Evolutionary conservation across 2,329 filamentous ascomycete species (phyloP), one percentile per base, ranked within the genome.

Genomic region (Juglanconis juglandina): DNA sequence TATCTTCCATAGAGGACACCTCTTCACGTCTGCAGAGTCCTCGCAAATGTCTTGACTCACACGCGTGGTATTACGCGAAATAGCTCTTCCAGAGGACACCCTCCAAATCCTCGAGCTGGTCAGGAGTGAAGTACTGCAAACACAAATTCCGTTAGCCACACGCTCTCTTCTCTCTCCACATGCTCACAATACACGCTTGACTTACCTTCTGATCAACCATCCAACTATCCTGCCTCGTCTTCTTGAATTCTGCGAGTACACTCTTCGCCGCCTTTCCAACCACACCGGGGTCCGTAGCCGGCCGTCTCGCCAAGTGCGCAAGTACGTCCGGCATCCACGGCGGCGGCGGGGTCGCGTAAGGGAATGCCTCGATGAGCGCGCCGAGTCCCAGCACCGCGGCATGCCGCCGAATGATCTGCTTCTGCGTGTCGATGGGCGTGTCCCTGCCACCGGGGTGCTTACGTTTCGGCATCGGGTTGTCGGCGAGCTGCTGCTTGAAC

Each of bases 61-160:
- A 42, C n/a, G 39, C 39, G 4, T n/a, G 14, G 5, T 24, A 50
- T 73, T 79, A 96, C 46, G 93, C 96, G 79, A 99, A 99, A 73
- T 99, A 99, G 75, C 94, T 98, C 87, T 99, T 99, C 95, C 95
- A 99, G 56, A 99, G 79, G 52, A 99, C 96, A 56, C 95, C 95
- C 69, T 97, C 93, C 61, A 99, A 75, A 71, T 98, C 94, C 74
- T 98, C 95, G 10, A 99, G 80, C 71, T 99, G 94, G 68, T 98
- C 95, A 35, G 89, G 79, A 33, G 92, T 92, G 72, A 99, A 99
- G 62, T 92, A 85, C 85, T 90, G 65, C 62, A 54, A 54, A 60
- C 59, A 64, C 58, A 51, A 3, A 39, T n/a, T 9, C 46, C n/a
- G 59, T 77, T 68, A 76, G 73, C 51, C 17, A 48, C 24, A 62